phyloP scores from a whole-genome alignment of 179 eudicot genomes.

The Heliamphora ciliata region DNA sequence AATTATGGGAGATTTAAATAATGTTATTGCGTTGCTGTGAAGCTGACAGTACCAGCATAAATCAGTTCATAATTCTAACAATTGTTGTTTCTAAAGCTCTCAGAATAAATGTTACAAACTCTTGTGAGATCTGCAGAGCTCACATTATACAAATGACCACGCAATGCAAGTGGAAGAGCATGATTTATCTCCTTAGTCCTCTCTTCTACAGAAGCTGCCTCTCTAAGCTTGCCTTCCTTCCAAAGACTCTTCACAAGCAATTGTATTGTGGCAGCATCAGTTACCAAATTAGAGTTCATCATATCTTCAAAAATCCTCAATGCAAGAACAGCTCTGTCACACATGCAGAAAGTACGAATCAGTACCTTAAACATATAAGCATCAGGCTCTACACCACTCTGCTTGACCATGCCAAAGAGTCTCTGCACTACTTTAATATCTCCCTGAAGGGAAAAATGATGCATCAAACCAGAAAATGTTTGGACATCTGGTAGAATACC shows the following conservation, averaged over 20 bases:
- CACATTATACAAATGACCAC: slow-evolving; percentile 46
- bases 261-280: slow-evolving; percentile 57
- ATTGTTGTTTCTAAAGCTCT: slow-evolving; percentile 25
- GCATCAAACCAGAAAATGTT: slow-evolving; percentile 75
- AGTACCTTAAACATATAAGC: slow-evolving; percentile 61
- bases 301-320: slow-evolving; percentile 74
- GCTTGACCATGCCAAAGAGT: slow-evolving; percentile 54
- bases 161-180: slow-evolving; percentile 42
- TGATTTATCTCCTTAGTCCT: slow-evolving; percentile 36
- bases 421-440: slow-evolving; percentile 67
- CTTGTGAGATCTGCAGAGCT: slow-evolving; percentile 45
- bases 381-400: slow-evolving; percentile 65
- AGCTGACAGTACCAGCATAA: background rate
- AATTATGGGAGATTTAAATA: background rate
- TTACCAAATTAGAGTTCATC: slow-evolving; percentile 45
- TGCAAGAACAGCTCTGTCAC: slow-evolving; percentile 65
- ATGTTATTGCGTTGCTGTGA: background rate
- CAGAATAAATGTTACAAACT: slow-evolving; percentile 42
- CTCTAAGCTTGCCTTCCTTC: slow-evolving; percentile 79
- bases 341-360: slow-evolving; percentile 62
- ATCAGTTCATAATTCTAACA: background rate
- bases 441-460: slow-evolving; percentile 62
- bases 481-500: slow-evolving; percentile 66
- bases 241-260: slow-evolving; percentile 78
- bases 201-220: slow-evolving; percentile 74